These are phyloP conservation scores for Jackrogersella multiformis DNA, from an alignment of 495 filamentous ascomycete species.

Conservation along the genomic window DNA sequence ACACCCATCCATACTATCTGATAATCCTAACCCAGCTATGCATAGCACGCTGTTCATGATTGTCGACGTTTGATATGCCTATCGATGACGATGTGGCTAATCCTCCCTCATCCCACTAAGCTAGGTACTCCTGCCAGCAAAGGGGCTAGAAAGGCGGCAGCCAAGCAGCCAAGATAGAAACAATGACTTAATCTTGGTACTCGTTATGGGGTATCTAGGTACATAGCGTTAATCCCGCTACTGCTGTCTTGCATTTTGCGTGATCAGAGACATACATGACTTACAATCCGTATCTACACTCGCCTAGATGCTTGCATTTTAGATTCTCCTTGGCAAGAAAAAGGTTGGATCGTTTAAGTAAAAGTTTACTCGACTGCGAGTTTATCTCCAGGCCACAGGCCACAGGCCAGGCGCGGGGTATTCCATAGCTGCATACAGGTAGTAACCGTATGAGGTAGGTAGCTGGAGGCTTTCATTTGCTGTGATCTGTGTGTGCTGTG, in stretches of 20 bases:
- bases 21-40: conserved; percentile 8
- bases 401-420: too few relatives aligned
- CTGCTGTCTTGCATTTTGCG: conserved; percentile 17
- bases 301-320: conserved; percentile 15
- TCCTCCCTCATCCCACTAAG: conserved; percentile 13
- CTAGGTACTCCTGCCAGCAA: conserved; percentile 20
- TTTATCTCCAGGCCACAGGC: background rate
- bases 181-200: conserved; percentile 16
- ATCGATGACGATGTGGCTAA: conserved; percentile 14
- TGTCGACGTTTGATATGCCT: background rate
- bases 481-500: too few relatives aligned
- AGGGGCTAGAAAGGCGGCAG: background rate
- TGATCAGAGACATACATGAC: conserved; percentile 14
- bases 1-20: background rate
- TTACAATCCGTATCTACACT: conserved; percentile 8
- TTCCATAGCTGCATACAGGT: too few relatives aligned
- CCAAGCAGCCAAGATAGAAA: conserved; percentile 1
- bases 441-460: too few relatives aligned
- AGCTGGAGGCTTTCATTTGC: too few relatives aligned
- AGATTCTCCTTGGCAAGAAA: conserved; percentile 6
- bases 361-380: background rate
- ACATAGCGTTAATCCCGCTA: conserved; percentile 1
- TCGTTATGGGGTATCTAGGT: conserved; percentile 12
- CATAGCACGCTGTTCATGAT: conserved; percentile 1
- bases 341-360: conserved; percentile 16